Evolutionary conservation across 257 asterid genomes (phyloP), one percentile per base, ranked within the genome.

Genomic region (Vinca minor): DNA sequence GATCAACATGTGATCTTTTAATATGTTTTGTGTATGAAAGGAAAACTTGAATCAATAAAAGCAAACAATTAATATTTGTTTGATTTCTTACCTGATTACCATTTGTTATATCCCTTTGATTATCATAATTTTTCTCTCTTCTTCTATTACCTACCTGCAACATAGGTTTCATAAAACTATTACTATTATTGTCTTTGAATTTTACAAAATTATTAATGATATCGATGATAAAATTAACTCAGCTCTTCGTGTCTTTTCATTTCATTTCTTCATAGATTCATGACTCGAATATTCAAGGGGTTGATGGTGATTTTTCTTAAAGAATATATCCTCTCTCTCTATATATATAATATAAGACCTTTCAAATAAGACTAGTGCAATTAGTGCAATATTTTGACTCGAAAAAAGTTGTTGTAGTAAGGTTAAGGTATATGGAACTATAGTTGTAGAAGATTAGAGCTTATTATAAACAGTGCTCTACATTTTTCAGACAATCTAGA

Each of bases 121-220:
- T 60, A 32, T 77, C 78, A 54, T 69, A 69, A 8, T 69, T 74
- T 17, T 59, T 63, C 20, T 31, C 66, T 44, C 73, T 83, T 41
- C 68, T 74, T 65, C 71, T 76, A 34, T 34, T 34, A 73, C 75
- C 78, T 62, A 73, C 83, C 90, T 83, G 68, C 67, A 8, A 15
- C 5, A 50, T 41, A 63, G 7, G 38, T 2, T 34, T 3, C n/a
- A 53, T 23, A 25, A 7, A 25, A 53, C 42, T 11, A 38, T 38
- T 38, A 38, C 8, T n/a, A n/a, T n/a, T n/a, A n/a, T n/a, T n/a
- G n/a, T n/a, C n/a, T n/a, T n/a, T n/a, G n/a, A n/a, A n/a, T n/a
- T n/a, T n/a, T n/a, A n/a, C n/a, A n/a, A n/a, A n/a, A n/a, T n/a
- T n/a, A n/a, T n/a, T n/a, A n/a, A n/a, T n/a, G n/a, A n/a, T n/a